phyloP scores from a whole-genome alignment of 176 grass and related monocot genomes.

The Alloteropsis semialata region DNA sequence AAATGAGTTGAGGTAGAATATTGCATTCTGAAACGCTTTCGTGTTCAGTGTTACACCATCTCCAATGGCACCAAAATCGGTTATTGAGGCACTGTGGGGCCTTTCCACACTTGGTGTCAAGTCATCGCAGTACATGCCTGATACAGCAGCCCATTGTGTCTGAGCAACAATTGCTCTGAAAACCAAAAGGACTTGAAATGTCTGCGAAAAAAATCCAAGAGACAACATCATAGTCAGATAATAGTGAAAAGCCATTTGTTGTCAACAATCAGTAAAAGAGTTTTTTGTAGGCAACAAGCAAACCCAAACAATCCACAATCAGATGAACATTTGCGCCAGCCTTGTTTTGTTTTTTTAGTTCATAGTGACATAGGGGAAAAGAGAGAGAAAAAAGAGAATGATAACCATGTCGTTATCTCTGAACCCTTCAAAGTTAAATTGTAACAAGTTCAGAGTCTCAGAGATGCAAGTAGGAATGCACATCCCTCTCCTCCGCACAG shows the following conservation, averaged over 20 bases:
- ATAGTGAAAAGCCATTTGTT: not conserved
- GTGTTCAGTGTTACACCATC: constrained; percentile 85
- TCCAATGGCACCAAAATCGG: constrained; percentile 83
- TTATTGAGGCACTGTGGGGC: constrained; percentile 79
- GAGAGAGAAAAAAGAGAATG: not conserved
- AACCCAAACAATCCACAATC: not conserved
- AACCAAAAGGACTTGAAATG: constrained; percentile 37
- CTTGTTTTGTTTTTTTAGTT: not conserved
- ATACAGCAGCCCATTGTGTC: constrained; percentile 24
- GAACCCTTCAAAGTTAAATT: not conserved
- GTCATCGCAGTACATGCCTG: constrained; percentile 52
- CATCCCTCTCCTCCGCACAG: not conserved
- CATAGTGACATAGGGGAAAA: not conserved
- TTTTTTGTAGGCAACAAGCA: not conserved
- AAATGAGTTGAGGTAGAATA: constrained; percentile 94
- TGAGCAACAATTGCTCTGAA: constrained; percentile 17
- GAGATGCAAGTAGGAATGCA: not conserved
- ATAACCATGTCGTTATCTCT: not conserved
- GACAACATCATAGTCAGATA: not conserved
- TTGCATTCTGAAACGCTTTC: constrained; percentile 93
- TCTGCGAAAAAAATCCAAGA: constrained; percentile 34
- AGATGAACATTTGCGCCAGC: not conserved
- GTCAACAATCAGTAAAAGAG: not conserved
- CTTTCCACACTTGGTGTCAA: constrained; percentile 52
- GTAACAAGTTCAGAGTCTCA: not conserved